These are phyloP conservation scores for Alternaria gaisen DNA, from an alignment of 2,329 filamentous ascomycete species.

Conservation along the genomic window DNA sequence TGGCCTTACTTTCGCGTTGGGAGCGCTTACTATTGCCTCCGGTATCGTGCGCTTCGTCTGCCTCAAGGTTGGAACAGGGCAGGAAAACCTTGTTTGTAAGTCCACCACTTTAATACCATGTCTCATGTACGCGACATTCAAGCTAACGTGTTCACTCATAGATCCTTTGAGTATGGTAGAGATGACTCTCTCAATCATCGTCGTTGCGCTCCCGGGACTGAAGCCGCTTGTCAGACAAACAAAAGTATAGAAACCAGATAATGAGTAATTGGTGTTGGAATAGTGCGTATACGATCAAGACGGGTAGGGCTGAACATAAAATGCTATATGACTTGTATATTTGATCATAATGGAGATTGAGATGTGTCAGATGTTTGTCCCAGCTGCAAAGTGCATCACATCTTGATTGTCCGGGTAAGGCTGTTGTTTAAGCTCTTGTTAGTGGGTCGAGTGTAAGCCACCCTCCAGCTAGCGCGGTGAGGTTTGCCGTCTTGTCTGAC, in stretches of 20 bases:
- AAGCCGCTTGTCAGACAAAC: constrained; percentile 21
- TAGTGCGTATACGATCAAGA: too few species aligned
- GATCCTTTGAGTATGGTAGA: constrained; percentile 35
- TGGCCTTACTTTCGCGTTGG: constrained; percentile 26
- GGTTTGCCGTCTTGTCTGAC: background rate
- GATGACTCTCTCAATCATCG: constrained; percentile 34
- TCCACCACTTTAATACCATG: background rate
- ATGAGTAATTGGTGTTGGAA: too few species aligned
- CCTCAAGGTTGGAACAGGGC: constrained; percentile 32
- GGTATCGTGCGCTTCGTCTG: constrained; percentile 30
- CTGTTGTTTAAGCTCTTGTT: background rate
- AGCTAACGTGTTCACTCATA: background rate
- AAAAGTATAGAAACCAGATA: background rate
- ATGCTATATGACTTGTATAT: background rate
- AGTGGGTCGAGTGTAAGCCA: background rate
- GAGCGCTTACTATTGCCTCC: constrained; percentile 28
- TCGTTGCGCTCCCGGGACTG: constrained; percentile 30
- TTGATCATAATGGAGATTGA: background rate
- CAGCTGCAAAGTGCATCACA: background rate
- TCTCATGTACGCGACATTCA: background rate
- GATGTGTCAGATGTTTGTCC: background rate
- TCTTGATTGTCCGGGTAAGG: background rate
- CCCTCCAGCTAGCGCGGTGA: background rate
- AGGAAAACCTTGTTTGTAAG: constrained; percentile 39
- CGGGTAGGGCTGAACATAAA: background rate